Evolutionary conservation across 2,329 filamentous ascomycete species (phyloP).

Genomic region (Talaromyces sp.): DNA sequence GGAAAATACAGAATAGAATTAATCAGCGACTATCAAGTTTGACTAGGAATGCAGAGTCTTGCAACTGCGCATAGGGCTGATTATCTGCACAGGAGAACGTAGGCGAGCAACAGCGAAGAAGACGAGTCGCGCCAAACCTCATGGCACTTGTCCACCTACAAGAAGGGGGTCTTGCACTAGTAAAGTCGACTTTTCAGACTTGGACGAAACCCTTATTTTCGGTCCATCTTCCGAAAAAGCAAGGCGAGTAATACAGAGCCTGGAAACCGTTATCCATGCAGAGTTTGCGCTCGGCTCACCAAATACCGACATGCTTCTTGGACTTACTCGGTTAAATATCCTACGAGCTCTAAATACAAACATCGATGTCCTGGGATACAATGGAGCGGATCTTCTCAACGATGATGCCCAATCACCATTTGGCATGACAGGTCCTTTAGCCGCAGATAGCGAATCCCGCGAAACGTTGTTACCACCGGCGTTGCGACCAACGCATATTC

Average conservation of each 20-base stretch:
- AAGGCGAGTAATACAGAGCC: neutral
- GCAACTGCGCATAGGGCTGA: neutral
- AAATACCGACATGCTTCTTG: constrained; percentile 4
- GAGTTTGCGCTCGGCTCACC: constrained; percentile 7
- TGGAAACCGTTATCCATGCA: constrained; percentile 2
- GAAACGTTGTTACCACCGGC: neutral
- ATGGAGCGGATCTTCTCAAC: neutral
- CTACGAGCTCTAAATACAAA: constrained; percentile 4
- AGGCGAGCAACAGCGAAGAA: constrained; percentile 4
- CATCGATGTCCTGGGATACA: constrained; percentile 7
- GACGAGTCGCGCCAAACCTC: neutral
- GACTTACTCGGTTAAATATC: constrained; percentile 6
- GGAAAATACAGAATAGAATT: constrained; percentile 7
- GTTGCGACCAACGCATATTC: constrained; percentile 4
- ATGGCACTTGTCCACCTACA: neutral
- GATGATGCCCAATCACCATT: constrained; percentile 9
- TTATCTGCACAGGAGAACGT: neutral
- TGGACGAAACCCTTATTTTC: neutral
- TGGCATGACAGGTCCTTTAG: neutral
- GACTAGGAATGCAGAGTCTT: neutral
- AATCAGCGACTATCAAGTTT: constrained; percentile 6
- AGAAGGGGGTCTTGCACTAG: neutral
- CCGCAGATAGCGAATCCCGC: neutral
- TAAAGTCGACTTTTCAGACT: neutral
- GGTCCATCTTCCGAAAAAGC: neutral